Base-by-base conservation (phyloP, 2,329 filamentous ascomycete genomes). In the Penicillium polonicum region DNA sequence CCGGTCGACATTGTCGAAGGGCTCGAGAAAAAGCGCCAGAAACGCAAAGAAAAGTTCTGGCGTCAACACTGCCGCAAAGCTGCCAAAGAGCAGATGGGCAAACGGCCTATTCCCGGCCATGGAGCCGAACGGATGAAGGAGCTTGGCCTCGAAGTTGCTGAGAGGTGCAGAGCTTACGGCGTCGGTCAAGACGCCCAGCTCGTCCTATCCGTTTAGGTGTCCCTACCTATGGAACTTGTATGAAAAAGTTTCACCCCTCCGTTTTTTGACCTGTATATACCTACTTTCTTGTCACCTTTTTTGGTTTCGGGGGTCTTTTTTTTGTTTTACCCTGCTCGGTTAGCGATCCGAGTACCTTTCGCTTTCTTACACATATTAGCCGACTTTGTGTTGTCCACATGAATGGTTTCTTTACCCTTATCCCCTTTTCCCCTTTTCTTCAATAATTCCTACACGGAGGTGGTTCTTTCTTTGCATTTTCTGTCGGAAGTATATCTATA, bases 1-100 rank as follows among this genome's bases (percentile, higher is more conserved):
- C 92, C 94, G 36, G 95, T 99, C 65, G 94, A 97, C 75, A 99
- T 97, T 60, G 90, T 97, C 76, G 96, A 96, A 74, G 94, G 94
- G 9, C 84, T 99, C 1, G 94, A 99, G 79, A 88, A 90, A 76
- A 97, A 96, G 79, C 88, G 92, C 27, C 90, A 94, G 78, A 88
- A 94, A 63, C 89, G 94, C 66, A 92, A 89, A 78, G 92, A 97
- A 76, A 96, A 97, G 76, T 89, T 92, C 69, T 88, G 90, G 72
- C 88, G 92, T 68, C 94, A 96, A 74, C 89, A 93, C 71, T 95
- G 90, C 78, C 88, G 91, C 72, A 90, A 91, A 68, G 88, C 88
- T 57, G 86, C 87, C 63, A 92, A 85, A 67, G 82, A 82, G 66
- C 83, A 91, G 64, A 70, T 73, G 70, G 85, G 88, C 66, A 84